phyloP scores from a whole-genome alignment of 73 alveolate genomes.

The Paramecium tetraurelia region DNA sequence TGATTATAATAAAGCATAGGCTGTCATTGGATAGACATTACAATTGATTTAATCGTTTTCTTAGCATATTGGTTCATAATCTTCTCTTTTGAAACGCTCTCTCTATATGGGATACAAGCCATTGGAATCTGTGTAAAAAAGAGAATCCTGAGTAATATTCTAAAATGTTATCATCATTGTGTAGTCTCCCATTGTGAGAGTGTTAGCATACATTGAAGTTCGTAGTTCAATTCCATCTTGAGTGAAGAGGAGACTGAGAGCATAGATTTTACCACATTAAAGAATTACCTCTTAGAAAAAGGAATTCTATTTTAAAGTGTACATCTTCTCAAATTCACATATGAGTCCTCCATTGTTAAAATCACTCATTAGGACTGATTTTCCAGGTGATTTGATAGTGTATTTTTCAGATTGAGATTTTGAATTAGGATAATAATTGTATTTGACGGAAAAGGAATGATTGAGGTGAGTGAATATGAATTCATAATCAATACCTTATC shows the following conservation, averaged over 20 bases:
- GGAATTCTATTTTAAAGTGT: not conserved
- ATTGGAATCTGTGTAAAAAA: not conserved
- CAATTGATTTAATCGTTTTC: not conserved
- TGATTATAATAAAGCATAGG: not conserved
- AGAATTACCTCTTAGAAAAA: not conserved
- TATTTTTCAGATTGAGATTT: not conserved
- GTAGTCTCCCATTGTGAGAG: not conserved
- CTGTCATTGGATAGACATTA: not conserved
- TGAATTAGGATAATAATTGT: not conserved
- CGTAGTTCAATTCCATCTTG: not conserved
- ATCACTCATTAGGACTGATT: not conserved
- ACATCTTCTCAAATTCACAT: constrained; percentile 13
- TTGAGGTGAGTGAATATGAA: not conserved
- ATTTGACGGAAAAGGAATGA: not conserved
- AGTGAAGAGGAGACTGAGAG: not conserved
- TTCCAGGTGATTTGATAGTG: not conserved
- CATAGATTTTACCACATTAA: constrained; percentile 25
- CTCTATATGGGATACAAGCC: not conserved
- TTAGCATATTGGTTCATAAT: constrained; percentile 7
- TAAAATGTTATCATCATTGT: not conserved
- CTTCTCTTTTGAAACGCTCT: not conserved
- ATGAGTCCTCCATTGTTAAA: constrained; percentile 4
- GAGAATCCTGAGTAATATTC: not conserved
- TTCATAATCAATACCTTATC: constrained; percentile 40
- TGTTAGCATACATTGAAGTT: not conserved